A percentile compares a stretch with the other conserved stretches of the same genome.
phyloP scores from a whole-genome alignment of 306 rosid species.

The Fragaria vesca region DNA sequence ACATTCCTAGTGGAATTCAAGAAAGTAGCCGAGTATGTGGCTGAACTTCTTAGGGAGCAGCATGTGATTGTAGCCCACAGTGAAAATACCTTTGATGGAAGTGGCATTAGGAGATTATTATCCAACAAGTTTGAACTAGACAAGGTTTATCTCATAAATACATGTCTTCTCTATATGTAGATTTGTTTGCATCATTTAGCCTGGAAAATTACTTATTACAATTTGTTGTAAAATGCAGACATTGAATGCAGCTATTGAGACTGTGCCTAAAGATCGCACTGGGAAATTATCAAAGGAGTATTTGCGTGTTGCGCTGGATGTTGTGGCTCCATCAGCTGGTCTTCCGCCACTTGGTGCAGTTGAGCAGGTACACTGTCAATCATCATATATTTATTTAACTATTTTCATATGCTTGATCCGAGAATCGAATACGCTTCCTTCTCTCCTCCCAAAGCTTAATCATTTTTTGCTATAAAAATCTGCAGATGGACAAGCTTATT shows the following conservation, averaged over 20 bases:
- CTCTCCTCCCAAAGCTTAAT: background rate
- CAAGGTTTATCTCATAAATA: constrained; percentile 50
- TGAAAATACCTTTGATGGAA: constrained; percentile 88
- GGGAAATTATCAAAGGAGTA: constrained; percentile 73
- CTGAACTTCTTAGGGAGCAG: constrained; percentile 59
- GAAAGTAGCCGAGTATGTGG: constrained; percentile 51
- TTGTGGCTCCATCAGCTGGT: constrained; percentile 71
- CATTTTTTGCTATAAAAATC: constrained; percentile 7
- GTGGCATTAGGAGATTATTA: constrained; percentile 61
- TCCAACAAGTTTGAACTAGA: constrained; percentile 91
- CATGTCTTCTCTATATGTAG: background rate
- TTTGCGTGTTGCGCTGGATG: constrained; percentile 60
- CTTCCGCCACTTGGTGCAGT: constrained; percentile 87
- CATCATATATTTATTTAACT: background rate
- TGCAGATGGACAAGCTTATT: constrained; percentile 75
- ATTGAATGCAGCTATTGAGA: constrained; percentile 55
- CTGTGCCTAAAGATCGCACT: constrained; percentile 60
- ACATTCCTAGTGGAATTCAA: constrained; percentile 72
- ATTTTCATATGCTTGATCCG: background rate
- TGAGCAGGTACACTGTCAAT: constrained; percentile 53
- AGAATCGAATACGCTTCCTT: background rate
- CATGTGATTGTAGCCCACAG: constrained; percentile 89
- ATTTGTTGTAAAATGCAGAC: constrained; percentile 43
- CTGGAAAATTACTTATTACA: background rate
- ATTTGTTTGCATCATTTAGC: background rate